Conservation (phyloP, 306 rosid species). For the Citrullus colocynthis region DNA sequence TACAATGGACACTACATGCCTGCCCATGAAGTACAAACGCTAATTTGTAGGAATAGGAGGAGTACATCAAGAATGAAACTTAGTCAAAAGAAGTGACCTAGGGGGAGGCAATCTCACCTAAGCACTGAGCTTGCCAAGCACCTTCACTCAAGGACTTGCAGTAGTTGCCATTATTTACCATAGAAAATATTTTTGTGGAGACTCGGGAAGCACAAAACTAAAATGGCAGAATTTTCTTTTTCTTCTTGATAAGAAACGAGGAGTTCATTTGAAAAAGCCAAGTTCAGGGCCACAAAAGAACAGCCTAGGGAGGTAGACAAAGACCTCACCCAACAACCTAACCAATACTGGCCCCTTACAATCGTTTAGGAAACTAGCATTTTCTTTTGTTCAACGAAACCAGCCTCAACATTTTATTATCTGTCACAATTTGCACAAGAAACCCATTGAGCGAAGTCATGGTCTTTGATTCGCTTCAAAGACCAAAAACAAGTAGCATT, state of each 20-base stretch:
- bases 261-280: not conserved
- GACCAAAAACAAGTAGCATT: not conserved
- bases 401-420: not conserved
- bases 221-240: not conserved
- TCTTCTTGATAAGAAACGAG: not conserved
- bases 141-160: not conserved
- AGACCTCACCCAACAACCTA: not conserved
- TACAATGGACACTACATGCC: not conserved
- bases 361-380: not conserved
- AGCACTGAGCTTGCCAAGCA: not conserved
- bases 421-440: not conserved
- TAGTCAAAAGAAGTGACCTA: not conserved
- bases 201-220: not conserved
- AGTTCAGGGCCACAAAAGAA: not conserved
- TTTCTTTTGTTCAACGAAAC: not conserved
- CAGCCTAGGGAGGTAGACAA: not conserved
- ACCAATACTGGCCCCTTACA: not conserved
- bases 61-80: not conserved
- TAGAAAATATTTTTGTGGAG: not conserved
- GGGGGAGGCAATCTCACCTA: not conserved
- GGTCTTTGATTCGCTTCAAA: not conserved
- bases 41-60: not conserved
- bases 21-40: not conserved
- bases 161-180: not conserved
- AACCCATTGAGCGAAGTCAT: not conserved